phyloP scores from a whole-genome alignment of 805 yeast genomes.

The Starmerella riodocensis region DNA sequence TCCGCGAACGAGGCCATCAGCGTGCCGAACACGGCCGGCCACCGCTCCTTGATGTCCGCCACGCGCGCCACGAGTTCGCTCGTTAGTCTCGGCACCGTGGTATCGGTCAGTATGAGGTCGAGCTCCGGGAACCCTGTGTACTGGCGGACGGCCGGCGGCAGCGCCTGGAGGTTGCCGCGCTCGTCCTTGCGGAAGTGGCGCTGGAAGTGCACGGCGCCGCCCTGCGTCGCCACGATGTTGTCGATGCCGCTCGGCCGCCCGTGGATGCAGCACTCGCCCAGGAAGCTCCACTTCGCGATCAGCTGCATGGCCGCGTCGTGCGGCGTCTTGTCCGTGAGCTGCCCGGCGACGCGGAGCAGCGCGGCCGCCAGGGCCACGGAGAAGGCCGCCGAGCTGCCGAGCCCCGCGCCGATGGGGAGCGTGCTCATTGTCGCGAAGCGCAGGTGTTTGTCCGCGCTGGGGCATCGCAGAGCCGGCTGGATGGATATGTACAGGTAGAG shows the following conservation, averaged over 20 bases:
- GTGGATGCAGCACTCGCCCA: conserved; percentile 91
- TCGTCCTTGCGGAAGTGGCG: conserved; percentile 33
- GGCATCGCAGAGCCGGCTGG: not conserved
- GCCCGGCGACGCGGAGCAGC: conserved; percentile 43
- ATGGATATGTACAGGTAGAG: conserved; percentile 49
- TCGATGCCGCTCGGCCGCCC: conserved; percentile 96
- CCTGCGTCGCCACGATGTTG: conserved; percentile 88
- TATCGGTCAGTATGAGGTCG: conserved; percentile 65
- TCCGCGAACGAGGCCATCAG: conserved; percentile 67
- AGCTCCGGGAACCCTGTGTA: conserved; percentile 65
- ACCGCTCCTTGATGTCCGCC: conserved; percentile 37
- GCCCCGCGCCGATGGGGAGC: conserved; percentile 90
- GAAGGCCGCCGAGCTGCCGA: conserved; percentile 87
- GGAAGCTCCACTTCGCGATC: conserved; percentile 74
- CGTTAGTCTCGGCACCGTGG: conserved; percentile 77
- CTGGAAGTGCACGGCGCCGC: conserved; percentile 89
- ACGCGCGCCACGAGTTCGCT: conserved; percentile 73
- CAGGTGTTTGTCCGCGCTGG: conserved; percentile 27
- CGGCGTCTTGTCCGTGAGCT: conserved; percentile 26
- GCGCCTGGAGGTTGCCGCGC: not conserved
- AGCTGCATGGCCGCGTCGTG: conserved; percentile 28
- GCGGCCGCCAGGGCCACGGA: conserved; percentile 76
- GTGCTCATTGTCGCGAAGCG: conserved; percentile 64
- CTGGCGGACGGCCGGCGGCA: conserved; percentile 41
- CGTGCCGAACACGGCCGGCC: conserved; percentile 42